Evolutionary conservation across 225 moss, liverwort and hornwort species (phyloP), one percentile per base, ranked within the genome.

Genomic region (Polytrichum commune): DNA sequence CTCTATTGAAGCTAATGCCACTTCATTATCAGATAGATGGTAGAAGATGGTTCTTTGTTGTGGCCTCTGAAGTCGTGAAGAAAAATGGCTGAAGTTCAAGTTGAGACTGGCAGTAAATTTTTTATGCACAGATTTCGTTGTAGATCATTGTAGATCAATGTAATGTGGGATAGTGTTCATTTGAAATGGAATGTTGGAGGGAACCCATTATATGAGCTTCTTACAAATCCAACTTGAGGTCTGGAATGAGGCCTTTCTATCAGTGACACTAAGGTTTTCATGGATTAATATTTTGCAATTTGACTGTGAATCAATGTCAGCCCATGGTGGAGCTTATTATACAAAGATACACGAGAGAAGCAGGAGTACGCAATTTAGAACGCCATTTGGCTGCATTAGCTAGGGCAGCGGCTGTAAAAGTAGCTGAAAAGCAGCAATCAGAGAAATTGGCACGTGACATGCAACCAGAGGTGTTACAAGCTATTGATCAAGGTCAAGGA

Each of bases 371-470:
- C 27, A 83, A 83, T 74, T 71, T 83, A 29, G 83, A 80, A 60
- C 79, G 83, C 23, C 83, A 83, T 60, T 67, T 83, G 70, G 83
- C 83, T 64, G 83, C 83, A 67, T 70, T 83, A 64, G 83, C 83
- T 1, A 73, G 83, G 28, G 83, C 83, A 76, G 83, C 77, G 27
- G 83, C 83, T 7, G 83, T 83, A 70, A 83, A 83, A 74, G 74
- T 83, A 32, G 79, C 79, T 18, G 83, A 79, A 54, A 79, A 71
- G 64, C 74, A 77, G 64, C 83, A 74, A 68, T 63, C 73, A 53
- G 68, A 74, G 64, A 68, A 58, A 58, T 54, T 69, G 38, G 60
- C 54, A 27, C 63, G 65, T 57, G 73, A 73, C 27, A 76, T 76
- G 72, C 78, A 66, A 66, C 69, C 79, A 6, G 77, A 77, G 67